These are phyloP conservation scores for Trichosanthes truncata DNA, from an alignment of 306 rosid genomes.

Conservation along the genomic window DNA sequence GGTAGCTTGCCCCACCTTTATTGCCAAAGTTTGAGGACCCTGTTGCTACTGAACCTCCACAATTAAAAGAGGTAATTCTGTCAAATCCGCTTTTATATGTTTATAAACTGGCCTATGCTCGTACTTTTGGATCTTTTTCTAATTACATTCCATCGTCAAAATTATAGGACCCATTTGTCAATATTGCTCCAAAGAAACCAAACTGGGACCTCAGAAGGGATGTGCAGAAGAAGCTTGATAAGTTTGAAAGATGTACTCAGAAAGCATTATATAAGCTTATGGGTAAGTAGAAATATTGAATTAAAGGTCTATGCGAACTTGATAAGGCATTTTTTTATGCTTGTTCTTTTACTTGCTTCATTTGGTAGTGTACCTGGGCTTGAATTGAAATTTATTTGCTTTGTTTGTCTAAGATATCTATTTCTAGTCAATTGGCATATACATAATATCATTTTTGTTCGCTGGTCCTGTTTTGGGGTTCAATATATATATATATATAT, in stretches of 20 bases:
- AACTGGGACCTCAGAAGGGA: conserved; percentile 94
- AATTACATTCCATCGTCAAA: neutral
- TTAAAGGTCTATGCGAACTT: neutral
- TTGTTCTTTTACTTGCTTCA: neutral
- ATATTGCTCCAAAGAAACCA: conserved; percentile 95
- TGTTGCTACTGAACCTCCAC: conserved; percentile 44
- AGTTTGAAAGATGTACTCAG: conserved; percentile 82
- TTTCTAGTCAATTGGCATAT: neutral
- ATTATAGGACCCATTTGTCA: conserved; percentile 75
- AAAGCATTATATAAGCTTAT: conserved; percentile 70
- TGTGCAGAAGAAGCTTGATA: conserved; percentile 94
- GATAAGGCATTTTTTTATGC: neutral
- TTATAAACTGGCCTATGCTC: neutral
- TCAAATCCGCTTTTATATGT: neutral
- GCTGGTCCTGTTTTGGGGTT: too few relatives aligned
- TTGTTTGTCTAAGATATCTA: neutral
- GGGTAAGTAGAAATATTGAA: conserved; percentile 33
- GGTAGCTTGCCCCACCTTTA: conserved; percentile 72
- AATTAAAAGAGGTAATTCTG: conserved; percentile 36
- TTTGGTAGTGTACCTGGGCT: too few relatives aligned
- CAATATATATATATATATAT: too few relatives aligned
- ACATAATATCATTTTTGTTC: neutral
- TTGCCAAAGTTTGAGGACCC: conserved; percentile 92
- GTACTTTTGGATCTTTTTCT: neutral
- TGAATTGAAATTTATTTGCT: neutral